phyloP scores from a whole-genome alignment of 768 basidiomycete genomes.

The Lentinula aciculospora region DNA sequence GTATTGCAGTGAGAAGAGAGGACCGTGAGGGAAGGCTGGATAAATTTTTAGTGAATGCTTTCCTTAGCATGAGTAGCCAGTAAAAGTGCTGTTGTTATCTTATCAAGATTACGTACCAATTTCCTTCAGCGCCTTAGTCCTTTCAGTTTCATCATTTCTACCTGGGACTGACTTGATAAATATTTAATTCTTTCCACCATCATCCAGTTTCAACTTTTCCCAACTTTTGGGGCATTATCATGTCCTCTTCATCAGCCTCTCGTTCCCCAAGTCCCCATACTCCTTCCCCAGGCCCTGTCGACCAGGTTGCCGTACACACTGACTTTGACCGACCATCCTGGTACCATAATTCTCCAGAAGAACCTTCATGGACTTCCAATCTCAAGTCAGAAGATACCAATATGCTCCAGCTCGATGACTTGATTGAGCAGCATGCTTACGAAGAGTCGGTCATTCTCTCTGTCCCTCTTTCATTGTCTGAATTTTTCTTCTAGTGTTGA shows the following conservation, averaged over 20 bases:
- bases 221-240: conserved; percentile 16
- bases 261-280: conserved; percentile 72
- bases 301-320: conserved; percentile 43
- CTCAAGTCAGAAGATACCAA: conserved; percentile 9
- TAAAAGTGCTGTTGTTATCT: not conserved
- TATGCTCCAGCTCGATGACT: conserved; percentile 67
- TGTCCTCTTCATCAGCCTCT: conserved; percentile 63
- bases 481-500: conserved; percentile 22
- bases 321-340: conserved; percentile 34
- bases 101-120: not conserved
- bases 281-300: conserved; percentile 56
- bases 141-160: not conserved
- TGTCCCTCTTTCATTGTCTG: conserved; percentile 21
- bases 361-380: not conserved
- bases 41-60: not conserved
- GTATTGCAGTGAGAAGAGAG: conserved; percentile 34
- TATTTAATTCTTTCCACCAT: not conserved
- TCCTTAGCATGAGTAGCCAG: not conserved
- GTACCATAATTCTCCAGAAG: conserved; percentile 7
- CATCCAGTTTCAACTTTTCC: not conserved
- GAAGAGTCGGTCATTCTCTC: conserved; percentile 53
- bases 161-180: not conserved
- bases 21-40: not conserved
- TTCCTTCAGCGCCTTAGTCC: not conserved
- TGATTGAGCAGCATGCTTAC: conserved; percentile 69